Evolutionary conservation across 2,329 filamentous ascomycete genomes (phyloP).

Genomic region (Zymoseptoria passerinii): DNA sequence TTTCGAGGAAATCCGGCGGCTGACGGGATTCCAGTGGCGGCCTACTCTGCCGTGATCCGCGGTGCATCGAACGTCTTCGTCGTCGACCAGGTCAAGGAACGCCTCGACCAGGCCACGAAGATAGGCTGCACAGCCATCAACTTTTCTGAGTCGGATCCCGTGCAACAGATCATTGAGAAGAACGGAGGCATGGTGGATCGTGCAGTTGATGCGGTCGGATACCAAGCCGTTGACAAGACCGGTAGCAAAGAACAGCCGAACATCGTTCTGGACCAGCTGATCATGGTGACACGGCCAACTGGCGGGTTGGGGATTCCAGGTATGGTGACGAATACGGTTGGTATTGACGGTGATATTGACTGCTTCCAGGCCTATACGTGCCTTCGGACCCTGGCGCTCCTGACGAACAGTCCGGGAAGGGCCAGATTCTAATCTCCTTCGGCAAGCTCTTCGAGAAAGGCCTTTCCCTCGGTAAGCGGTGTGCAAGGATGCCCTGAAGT

Average conservation of each 20-base stretch:
- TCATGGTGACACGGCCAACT: conserved; percentile 52
- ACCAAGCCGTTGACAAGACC: conserved; percentile 51
- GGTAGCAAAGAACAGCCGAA: conserved; percentile 54
- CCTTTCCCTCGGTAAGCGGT: conserved; percentile 49
- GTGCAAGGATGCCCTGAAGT: conserved; percentile 42
- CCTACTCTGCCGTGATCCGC: conserved; percentile 53
- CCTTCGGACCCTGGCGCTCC: conserved; percentile 54
- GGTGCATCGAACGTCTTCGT: conserved; percentile 55
- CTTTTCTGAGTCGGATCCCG: conserved; percentile 51
- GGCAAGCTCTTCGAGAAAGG: conserved; percentile 64
- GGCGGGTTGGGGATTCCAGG: conserved; percentile 53
- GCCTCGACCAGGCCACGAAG: conserved; percentile 51
- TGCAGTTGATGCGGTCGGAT: conserved; percentile 58
- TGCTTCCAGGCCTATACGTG: conserved; percentile 22
- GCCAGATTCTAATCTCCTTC: conserved; percentile 56
- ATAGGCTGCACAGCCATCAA: conserved; percentile 56
- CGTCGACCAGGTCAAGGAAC: conserved; percentile 54
- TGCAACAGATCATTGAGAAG: conserved; percentile 51
- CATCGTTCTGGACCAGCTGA: conserved; percentile 56
- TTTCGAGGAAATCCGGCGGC: neutral
- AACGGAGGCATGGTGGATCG: conserved; percentile 56
- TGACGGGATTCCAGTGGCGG: conserved; percentile 35
- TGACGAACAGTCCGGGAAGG: conserved; percentile 52
- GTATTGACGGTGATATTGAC: conserved; percentile 2
- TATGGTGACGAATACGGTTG: conserved; percentile 27